phyloP scores from a whole-genome alignment of 352 stramenopile species.

The Globisporangium polare region DNA sequence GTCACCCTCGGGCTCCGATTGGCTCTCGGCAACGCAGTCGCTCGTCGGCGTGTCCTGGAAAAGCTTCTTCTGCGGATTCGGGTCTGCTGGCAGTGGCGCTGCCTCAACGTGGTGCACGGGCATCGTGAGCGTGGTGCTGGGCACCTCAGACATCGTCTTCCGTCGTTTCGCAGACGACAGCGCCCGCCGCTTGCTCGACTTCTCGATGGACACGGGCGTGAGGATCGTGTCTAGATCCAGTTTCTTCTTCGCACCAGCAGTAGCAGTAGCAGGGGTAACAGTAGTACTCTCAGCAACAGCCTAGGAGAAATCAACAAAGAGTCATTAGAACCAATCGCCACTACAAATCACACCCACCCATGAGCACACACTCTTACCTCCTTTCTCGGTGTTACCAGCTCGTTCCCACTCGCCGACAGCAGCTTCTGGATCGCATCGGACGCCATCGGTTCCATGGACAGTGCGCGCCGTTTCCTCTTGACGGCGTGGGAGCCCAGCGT shows the following conservation, averaged over 20 bases:
- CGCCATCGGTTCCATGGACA: conserved; percentile 69
- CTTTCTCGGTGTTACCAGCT: conserved; percentile 1
- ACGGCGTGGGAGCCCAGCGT: conserved; percentile 10
- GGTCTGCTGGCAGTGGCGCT: not conserved
- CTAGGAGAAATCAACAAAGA: not conserved
- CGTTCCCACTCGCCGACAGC: conserved; percentile 18
- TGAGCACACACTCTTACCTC: not conserved
- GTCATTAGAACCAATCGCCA: not conserved
- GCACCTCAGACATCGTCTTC: conserved; percentile 18
- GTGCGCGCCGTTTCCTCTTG: conserved; percentile 39
- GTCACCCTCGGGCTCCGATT: conserved; percentile 26
- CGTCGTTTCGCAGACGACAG: conserved; percentile 17
- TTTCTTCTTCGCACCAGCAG: conserved; percentile 11
- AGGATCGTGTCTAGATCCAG: conserved; percentile 10
- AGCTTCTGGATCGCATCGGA: conserved; percentile 61
- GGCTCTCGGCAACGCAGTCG: conserved; percentile 32
- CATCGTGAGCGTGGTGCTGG: conserved; percentile 12
- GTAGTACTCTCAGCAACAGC: not conserved
- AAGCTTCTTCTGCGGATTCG: conserved; percentile 15
- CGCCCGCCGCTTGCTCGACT: not conserved
- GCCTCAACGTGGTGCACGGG: not conserved
- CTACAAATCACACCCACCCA: not conserved
- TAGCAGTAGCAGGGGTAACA: not conserved
- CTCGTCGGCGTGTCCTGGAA: conserved; percentile 19
- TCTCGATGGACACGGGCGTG: conserved; percentile 8